Percentiles rank a stretch among this genome's conserved stretches.
Conservation (phyloP, 129 eudicot genomes). For the Cynara cardunculus region DNA sequence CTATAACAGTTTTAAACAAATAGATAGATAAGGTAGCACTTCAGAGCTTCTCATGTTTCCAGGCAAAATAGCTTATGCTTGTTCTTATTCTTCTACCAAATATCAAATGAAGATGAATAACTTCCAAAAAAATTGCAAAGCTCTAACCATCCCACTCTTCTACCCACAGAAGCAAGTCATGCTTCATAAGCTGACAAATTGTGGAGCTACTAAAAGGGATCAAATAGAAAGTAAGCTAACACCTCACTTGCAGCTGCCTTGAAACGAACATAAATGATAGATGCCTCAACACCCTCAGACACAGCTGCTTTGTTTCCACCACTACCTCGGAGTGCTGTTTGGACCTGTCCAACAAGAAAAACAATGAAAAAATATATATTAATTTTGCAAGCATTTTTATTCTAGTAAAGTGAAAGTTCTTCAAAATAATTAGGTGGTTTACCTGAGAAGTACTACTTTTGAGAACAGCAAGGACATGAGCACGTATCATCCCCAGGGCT, state of each 20-base stretch:
- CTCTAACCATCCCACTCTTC: not conserved
- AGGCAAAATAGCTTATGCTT: constrained; percentile 15
- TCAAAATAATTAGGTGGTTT: not conserved
- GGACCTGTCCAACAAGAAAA: constrained; percentile 48
- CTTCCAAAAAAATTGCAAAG: not conserved
- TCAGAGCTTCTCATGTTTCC: not conserved
- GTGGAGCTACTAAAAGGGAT: not conserved
- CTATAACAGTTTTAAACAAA: not conserved
- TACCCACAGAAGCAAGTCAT: not conserved
- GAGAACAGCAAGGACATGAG: constrained; percentile 83
- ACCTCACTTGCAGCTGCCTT: constrained; percentile 99
- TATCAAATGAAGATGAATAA: not conserved
- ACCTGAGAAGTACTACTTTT: constrained; percentile 95
- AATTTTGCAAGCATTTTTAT: not conserved
- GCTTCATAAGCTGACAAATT: constrained; percentile 10
- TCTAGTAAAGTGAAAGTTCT: constrained; percentile 12
- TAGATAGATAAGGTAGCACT: not conserved
- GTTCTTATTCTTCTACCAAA: constrained; percentile 1
- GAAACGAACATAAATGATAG: constrained; percentile 89
- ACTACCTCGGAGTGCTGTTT: constrained; percentile 65
- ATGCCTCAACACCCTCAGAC: constrained; percentile 95
- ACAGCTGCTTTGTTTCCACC: constrained; percentile 62
- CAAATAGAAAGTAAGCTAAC: constrained; percentile 18
- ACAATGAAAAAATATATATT: not conserved
- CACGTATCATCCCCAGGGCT: constrained; percentile 82